Evolutionary conservation across 2,329 filamentous ascomycete species (phyloP), one percentile per base, ranked within the genome.

Genomic region (Cadophora sp.): DNA sequence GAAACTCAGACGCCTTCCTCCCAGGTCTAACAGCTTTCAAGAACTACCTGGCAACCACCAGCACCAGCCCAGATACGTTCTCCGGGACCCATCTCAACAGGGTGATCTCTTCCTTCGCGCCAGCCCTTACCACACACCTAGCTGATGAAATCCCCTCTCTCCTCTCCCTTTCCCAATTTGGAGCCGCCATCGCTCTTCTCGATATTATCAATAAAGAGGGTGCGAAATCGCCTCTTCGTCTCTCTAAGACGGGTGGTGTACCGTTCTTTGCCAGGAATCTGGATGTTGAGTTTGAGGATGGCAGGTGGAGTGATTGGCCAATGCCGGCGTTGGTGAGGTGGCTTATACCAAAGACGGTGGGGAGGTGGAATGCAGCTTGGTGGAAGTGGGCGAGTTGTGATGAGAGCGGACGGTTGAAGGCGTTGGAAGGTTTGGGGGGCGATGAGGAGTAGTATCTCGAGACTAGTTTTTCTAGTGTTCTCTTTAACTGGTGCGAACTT

Each of bases 81-180:
- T 69, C 68, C 36, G 60, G 55, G 16, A 36, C 33, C 1, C 66
- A 66, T 13, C 66, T 71, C 14, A 51, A 56, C 18, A 20, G 39
- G 9, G 33, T 70, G 8, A 76, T 81, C 59, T 77, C 79, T 69
- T 59, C 60, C 1, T 80, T 83, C 65, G 79, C 76, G 50, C 73
- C 75, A 0, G 64, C 67, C 1, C 67, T 83, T 56, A 68, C 71
- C 51, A 61, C 71, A 22, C 81, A 83, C 65, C 72, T 83, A 5
- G 68, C 70, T 2, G 75, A 79, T 18, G 81, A 83, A 69, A 80
- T 83, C 47, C 71, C 75, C 27, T 77, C 78, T 50, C 75, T 82
- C 20, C 55, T 80, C 50, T 47, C 63, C 16, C 63, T 71, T 20
- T 66, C 59, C 0, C 56, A 43, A 20, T 68, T 60, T 61, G 65